Base-by-base conservation (phyloP, 768 basidiomycete species). In the Russula olivacea region DNA sequence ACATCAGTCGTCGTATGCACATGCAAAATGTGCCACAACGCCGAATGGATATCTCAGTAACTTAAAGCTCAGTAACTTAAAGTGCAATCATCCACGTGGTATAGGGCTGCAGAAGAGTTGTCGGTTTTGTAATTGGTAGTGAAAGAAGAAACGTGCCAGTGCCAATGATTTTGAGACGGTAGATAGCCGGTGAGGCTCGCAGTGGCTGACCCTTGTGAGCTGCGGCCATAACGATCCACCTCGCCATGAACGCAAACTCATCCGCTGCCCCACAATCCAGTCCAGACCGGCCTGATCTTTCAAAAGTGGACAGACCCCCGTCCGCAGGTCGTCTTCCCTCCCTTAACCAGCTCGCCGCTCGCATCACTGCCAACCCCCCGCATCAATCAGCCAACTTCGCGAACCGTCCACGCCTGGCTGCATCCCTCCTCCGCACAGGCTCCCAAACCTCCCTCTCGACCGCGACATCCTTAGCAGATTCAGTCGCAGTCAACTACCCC, bases 261-360 rank as follows among this genome's bases (percentile, higher is more conserved):
- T 58, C 48, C 25, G 25, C 48, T 49, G 15, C 48, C 25, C 14
- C 48, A 48, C 48, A 49, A 28, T 3, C 48, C 12, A 25, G 48
- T 49, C 48, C 48, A 17, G 48, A 49, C 12, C 4, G 38, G 36
- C 12, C 12, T 36, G 36, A 36, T 36, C 11, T 15, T 25, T 25
- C 76, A 51, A 78, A 76, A 36, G 36, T 3, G 23, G 78, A 79
- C 53, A 72, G 76, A 19, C 59, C 74, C n/a, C 55, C 67, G 7
- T 23, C 74, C 7, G 68, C 68, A 30, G 43, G 70, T 30, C 83
- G 88, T 25, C 77, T 85, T 19, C 89, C 89, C 0, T 90, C 90
- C 8, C 80, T 92, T 15, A 88, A 89, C 75, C 88, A 91, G 73
- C 84, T 92, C 59, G 90, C 88, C 2, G 89, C 89, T 6, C 84